Conservation (phyloP, 331 rosid genomes). For the Dryas integrifolia region DNA sequence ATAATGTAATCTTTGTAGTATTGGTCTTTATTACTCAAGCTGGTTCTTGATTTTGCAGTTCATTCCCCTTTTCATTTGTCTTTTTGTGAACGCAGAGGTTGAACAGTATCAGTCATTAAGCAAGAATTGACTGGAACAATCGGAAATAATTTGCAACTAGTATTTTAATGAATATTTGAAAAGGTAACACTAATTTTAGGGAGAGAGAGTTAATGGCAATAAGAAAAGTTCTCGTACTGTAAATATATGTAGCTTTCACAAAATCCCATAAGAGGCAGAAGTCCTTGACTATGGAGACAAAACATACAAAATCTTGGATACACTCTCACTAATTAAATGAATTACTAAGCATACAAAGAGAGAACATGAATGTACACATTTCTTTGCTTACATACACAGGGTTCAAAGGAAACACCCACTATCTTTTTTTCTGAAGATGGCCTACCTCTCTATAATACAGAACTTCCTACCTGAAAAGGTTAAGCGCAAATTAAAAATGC, state of each 20-base stretch:
- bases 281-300: not conserved
- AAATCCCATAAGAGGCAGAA: constrained; percentile 17
- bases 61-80: not conserved
- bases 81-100: not conserved
- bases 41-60: not conserved
- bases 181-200: not conserved
- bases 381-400: constrained; percentile 30
- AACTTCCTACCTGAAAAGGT: constrained; percentile 28
- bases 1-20: not conserved
- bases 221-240: not conserved
- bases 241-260: not conserved
- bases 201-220: not conserved
- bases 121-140: not conserved
- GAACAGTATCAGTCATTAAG: not conserved
- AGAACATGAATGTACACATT: constrained; percentile 3
- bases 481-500: constrained; percentile 46
- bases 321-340: not conserved
- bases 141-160: not conserved
- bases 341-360: not conserved
- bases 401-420: constrained; percentile 13
- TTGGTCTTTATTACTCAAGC: not conserved
- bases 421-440: constrained; percentile 22
- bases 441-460: constrained; percentile 32
- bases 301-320: not conserved
- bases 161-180: too few relatives aligned